Percentiles rank a stretch among this genome's conserved stretches.
phyloP scores from a whole-genome alignment of 768 basidiomycete genomes.

The Boletales sp. region DNA sequence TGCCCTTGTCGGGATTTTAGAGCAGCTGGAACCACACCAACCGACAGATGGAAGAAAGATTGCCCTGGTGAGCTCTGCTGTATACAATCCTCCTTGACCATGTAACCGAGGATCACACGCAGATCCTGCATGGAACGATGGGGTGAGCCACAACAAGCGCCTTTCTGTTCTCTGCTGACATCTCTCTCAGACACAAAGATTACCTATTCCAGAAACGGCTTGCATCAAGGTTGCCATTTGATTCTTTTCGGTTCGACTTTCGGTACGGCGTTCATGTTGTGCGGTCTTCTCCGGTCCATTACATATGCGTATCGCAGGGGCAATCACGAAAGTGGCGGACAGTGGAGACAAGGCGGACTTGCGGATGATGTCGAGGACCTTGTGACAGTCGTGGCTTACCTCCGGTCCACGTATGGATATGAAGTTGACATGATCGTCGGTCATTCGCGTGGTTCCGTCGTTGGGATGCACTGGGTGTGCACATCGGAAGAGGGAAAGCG shows the following conservation, averaged over 20 bases:
- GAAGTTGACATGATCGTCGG: conserved; percentile 66
- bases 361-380: conserved; percentile 65
- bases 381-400: conserved; percentile 57
- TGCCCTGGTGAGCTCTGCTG: conserved; percentile 52
- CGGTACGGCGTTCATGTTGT: conserved; percentile 46
- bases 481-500: conserved; percentile 53
- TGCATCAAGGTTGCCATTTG: conserved; percentile 58
- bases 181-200: conserved; percentile 66
- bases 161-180: too few relatives aligned
- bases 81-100: conserved; percentile 2
- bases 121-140: conserved; percentile 80
- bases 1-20: conserved; percentile 55
- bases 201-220: conserved; percentile 79
- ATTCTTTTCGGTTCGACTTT: conserved; percentile 87
- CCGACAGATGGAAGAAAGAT: conserved; percentile 57
- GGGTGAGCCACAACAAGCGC: conserved; percentile 46
- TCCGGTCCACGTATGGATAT: conserved; percentile 61
- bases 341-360: conserved; percentile 59
- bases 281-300: not conserved
- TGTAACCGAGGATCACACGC: conserved; percentile 16
- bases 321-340: conserved; percentile 71
- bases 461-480: conserved; percentile 65
- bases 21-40: conserved; percentile 50
- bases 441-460: conserved; percentile 76
- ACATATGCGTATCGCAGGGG: conserved; percentile 43